phyloP scores from a whole-genome alignment of 2,329 filamentous ascomycete species.

The Cladosporium sp. region DNA sequence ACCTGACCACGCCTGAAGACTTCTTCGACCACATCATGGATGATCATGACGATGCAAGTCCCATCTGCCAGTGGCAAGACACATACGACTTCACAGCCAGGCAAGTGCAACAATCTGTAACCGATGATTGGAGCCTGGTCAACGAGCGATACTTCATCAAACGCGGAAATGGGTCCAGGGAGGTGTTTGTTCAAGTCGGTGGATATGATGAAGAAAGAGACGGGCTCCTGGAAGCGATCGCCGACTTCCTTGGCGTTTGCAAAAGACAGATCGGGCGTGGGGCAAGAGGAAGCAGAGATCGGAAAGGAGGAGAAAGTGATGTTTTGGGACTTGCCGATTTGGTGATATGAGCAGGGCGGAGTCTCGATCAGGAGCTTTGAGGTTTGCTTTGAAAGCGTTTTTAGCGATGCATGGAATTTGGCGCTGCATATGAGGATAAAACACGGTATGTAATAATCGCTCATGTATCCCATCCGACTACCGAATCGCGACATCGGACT shows the following conservation, averaged over 20 bases:
- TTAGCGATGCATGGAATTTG: slow-evolving; percentile 3
- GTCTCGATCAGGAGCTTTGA: background rate
- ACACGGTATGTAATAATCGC: background rate
- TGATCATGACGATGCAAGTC: background rate
- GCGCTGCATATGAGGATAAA: background rate
- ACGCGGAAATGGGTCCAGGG: slow-evolving; percentile 47
- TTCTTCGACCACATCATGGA: slow-evolving; percentile 17
- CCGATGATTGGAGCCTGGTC: slow-evolving; percentile 50
- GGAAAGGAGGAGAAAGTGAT: background rate
- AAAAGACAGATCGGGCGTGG: background rate
- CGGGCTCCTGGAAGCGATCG: background rate
- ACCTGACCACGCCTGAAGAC: slow-evolving; percentile 13
- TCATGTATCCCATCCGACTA: background rate
- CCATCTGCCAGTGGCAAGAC: slow-evolving; percentile 26
- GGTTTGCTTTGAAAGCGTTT: background rate
- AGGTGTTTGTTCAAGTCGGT: slow-evolving; percentile 45
- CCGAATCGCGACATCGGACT: background rate
- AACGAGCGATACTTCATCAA: slow-evolving; percentile 51
- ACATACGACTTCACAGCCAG: slow-evolving; percentile 35
- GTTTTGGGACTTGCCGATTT: background rate
- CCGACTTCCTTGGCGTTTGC: background rate
- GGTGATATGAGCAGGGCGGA: background rate
- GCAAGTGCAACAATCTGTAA: slow-evolving; percentile 49
- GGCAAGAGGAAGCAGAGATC: background rate
- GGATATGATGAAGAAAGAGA: slow-evolving; percentile 24